Base-by-base conservation (phyloP, 805 yeast genomes). In the Candida sanyiensis region DNA sequence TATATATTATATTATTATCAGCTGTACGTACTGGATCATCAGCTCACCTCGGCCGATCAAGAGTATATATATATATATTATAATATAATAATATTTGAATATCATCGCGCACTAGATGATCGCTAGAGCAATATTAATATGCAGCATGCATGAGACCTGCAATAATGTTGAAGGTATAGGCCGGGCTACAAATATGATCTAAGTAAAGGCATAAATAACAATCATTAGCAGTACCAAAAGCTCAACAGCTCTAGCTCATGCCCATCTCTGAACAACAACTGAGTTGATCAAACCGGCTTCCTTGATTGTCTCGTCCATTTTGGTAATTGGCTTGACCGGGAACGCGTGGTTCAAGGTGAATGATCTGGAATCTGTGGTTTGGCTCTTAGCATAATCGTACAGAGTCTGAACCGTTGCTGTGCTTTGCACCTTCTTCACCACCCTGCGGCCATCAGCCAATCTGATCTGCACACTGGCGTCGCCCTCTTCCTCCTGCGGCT, bases 211-310 rank as follows among this genome's bases (percentile, higher is more conserved):
- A 15, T 20, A 21, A 26, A 13, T 15, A 17, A 27, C 13, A 20
- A 15, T 20, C 1, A 66, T 50, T 46, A n/a, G n/a, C n/a, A n/a
- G n/a, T n/a, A n/a, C n/a, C n/a, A 75, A 66, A 2, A 69, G 66
- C 10, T 56, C 58, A 21, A 66, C 74, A 72, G 47, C 5, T 57
- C 59, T 0, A 64, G n/a, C 16, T 24, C 23, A 39, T 26, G 31
- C 68, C 93, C 94, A 84, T 64, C 93, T 80, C 61, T 87, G 97
- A 13, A 89, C 86, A 22, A 89, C 79, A n/a, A 86, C 96, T 2
- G 97, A 75, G 49, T 85, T 85, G 36, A 73, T 72, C 46, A 87
- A 67, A 24, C 86, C 86, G 5, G 94, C 93, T 21, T 79, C 87
- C 40, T 72, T 74, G 35, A 90, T 75, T 2, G 83, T 72, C 27